These are phyloP conservation scores for Aspergillus versicolor DNA, from an alignment of 2,329 filamentous ascomycete genomes.

Conservation along the genomic window DNA sequence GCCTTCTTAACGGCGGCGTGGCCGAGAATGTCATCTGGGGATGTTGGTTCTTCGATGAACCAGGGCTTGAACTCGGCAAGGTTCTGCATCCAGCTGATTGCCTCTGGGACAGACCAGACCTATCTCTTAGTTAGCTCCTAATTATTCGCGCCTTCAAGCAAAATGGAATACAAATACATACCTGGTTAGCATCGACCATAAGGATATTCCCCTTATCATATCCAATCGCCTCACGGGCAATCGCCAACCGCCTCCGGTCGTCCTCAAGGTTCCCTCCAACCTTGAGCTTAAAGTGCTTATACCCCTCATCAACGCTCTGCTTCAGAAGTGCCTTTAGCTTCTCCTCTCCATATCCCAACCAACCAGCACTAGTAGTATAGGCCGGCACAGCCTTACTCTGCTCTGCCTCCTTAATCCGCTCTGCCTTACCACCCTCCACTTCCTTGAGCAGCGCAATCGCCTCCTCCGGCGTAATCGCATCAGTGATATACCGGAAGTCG, in stretches of 20 bases:
- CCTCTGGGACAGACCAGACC: slow-evolving; percentile 86
- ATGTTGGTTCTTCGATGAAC: slow-evolving; percentile 95
- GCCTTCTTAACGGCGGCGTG: slow-evolving; percentile 83
- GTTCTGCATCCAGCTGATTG: slow-evolving; percentile 80
- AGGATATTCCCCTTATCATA: slow-evolving; percentile 80
- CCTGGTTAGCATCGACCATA: slow-evolving; percentile 92
- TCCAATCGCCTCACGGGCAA: slow-evolving; percentile 77
- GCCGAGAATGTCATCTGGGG: slow-evolving; percentile 83
- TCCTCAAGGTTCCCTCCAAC: slow-evolving; percentile 72
- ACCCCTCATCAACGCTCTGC: slow-evolving; percentile 74
- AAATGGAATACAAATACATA: slow-evolving; percentile 28
- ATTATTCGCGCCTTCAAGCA: background rate
- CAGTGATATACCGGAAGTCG: slow-evolving; percentile 92
- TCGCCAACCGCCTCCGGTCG: slow-evolving; percentile 67
- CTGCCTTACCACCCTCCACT: slow-evolving; percentile 65
- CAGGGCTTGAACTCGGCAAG: slow-evolving; percentile 76
- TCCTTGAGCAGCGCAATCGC: slow-evolving; percentile 69
- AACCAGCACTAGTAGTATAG: slow-evolving; percentile 87
- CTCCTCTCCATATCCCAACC: slow-evolving; percentile 86
- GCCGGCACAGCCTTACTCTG: slow-evolving; percentile 75
- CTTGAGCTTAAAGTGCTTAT: slow-evolving; percentile 88
- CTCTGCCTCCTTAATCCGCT: slow-evolving; percentile 72
- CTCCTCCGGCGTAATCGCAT: slow-evolving; percentile 85
- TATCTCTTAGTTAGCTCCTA: slow-evolving; percentile 18
- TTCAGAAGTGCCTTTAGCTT: slow-evolving; percentile 75